Conservation (phyloP, 345 rosid genomes). For the Rhodamnia rubescens region DNA sequence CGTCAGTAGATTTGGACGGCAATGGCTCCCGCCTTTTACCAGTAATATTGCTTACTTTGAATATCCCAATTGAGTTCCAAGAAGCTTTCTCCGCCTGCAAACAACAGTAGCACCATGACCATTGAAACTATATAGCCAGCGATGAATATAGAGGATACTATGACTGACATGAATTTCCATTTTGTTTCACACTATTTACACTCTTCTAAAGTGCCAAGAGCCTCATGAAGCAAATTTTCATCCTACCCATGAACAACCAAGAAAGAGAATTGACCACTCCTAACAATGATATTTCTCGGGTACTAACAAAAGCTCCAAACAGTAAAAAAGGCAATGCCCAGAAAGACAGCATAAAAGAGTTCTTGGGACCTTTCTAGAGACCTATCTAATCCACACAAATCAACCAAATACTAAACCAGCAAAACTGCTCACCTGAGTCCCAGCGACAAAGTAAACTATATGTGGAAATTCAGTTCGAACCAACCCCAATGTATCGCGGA, state of each 20-base stretch:
- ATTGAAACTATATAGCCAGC: neutral
- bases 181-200: too few relatives aligned
- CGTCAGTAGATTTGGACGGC: conserved; percentile 34
- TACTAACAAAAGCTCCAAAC: neutral
- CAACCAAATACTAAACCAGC: neutral
- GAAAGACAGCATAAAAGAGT: neutral
- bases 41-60: conserved; percentile 59
- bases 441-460: conserved; percentile 71
- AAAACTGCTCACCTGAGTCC: conserved; percentile 59
- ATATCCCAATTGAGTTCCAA: conserved; percentile 71
- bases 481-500: conserved; percentile 75
- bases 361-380: neutral
- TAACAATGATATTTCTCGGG: neutral
- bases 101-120: neutral
- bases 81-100: conserved; percentile 79
- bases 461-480: conserved; percentile 85
- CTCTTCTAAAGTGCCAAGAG: neutral
- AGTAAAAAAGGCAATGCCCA: neutral
- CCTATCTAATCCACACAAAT: neutral
- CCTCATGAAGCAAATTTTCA: neutral
- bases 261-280: neutral
- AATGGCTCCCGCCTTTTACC: conserved; percentile 75
- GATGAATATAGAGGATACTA: neutral
- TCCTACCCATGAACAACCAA: neutral
- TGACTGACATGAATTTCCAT: neutral